phyloP scores from a whole-genome alignment of 2,329 filamentous ascomycete species.

The Thielaviopsis ethacetica region DNA sequence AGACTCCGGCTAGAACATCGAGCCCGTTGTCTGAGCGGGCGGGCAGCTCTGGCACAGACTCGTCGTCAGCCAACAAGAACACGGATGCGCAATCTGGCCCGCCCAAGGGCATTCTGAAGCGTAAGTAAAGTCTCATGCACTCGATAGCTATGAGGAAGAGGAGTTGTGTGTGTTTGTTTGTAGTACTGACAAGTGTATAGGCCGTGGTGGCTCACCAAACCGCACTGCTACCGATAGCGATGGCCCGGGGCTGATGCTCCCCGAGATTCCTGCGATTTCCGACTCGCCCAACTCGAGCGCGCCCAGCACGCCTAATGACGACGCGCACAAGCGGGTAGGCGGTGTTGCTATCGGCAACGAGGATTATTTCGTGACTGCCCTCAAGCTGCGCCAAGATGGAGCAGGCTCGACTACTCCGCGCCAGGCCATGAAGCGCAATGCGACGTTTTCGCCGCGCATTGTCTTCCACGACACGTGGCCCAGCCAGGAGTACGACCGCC shows the following conservation, averaged over 20 bases:
- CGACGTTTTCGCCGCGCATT: conserved; percentile 78
- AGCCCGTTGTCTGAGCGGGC: conserved; percentile 31
- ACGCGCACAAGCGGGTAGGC: conserved; percentile 50
- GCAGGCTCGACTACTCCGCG: conserved; percentile 68
- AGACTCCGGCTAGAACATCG: conserved; percentile 64
- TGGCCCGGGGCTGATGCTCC: conserved; percentile 24
- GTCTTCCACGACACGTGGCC: conserved; percentile 96
- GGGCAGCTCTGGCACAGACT: conserved; percentile 42
- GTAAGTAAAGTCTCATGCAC: too few relatives aligned
- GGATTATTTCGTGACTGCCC: conserved; percentile 74
- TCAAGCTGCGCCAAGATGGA: conserved; percentile 60
- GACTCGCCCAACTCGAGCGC: conserved; percentile 76
- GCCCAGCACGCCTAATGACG: conserved; percentile 75
- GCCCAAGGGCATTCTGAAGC: conserved; percentile 90
- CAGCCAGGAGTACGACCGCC: conserved; percentile 84
- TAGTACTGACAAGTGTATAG: conserved; percentile 1
- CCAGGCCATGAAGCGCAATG: conserved; percentile 42
- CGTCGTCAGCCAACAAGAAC: conserved; percentile 57
- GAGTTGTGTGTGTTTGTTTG: too few relatives aligned
- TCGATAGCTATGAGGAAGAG: too few relatives aligned
- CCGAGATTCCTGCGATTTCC: conserved; percentile 44
- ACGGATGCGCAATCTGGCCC: conserved; percentile 20
- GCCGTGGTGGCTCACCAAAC: conserved; percentile 3
- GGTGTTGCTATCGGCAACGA: conserved; percentile 63
- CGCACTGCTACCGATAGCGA: conserved; percentile 3